Conservation (phyloP, 768 basidiomycete species). For the Mycena epipterygia region DNA sequence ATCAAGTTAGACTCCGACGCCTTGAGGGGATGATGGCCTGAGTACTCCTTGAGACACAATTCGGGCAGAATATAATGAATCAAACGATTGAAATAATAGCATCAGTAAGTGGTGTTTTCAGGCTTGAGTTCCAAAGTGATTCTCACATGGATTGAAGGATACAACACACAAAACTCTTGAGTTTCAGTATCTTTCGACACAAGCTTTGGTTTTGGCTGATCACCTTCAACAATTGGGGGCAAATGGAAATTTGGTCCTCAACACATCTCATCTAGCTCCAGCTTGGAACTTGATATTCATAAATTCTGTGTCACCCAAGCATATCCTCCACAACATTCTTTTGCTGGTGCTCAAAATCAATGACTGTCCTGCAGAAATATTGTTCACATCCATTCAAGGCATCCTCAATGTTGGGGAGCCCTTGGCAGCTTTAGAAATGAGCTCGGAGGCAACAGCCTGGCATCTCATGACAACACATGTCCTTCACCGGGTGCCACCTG, state of each 20-base stretch:
- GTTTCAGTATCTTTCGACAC: slow-evolving; percentile 23
- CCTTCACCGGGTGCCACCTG: background rate
- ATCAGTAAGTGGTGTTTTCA: background rate
- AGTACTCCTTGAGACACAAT: slow-evolving; percentile 17
- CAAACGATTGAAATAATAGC: slow-evolving; percentile 18
- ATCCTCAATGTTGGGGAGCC: background rate
- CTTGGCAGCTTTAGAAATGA: background rate
- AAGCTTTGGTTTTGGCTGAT: slow-evolving; percentile 2
- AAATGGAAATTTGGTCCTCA: background rate
- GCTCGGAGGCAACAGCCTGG: background rate
- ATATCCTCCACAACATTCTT: background rate
- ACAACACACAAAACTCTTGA: slow-evolving; percentile 5
- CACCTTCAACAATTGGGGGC: background rate
- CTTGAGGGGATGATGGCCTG: slow-evolving; percentile 25
- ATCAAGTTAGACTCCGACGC: background rate
- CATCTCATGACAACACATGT: background rate
- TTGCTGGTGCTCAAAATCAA: background rate
- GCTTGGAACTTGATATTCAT: background rate
- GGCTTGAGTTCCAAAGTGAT: background rate
- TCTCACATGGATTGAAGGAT: slow-evolving; percentile 8
- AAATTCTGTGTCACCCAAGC: background rate
- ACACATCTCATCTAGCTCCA: background rate
- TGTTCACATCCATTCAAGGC: background rate
- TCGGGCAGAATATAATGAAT: slow-evolving; percentile 14
- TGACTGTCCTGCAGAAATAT: background rate